Conservation (phyloP, 1,139 yeast species). For the Candida freyschussii region DNA sequence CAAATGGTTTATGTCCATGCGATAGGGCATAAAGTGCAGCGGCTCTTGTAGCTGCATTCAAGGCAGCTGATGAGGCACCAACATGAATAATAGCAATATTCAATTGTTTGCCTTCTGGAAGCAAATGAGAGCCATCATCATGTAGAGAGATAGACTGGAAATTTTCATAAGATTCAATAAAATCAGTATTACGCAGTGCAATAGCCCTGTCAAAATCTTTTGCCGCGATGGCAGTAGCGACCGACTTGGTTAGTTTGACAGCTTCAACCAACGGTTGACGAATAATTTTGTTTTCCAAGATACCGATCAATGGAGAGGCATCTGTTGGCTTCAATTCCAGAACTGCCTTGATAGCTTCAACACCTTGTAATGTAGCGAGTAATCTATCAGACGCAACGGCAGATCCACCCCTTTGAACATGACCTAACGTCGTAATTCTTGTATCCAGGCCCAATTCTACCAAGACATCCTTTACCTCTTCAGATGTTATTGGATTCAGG, state of each 20-base stretch:
- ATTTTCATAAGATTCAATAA: conserved; percentile 60
- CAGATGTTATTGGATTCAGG: conserved; percentile 58
- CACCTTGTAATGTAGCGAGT: conserved; percentile 77
- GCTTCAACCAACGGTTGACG: conserved; percentile 70
- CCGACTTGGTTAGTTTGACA: conserved; percentile 62
- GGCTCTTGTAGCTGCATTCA: conserved; percentile 73
- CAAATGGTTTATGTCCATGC: conserved; percentile 68
- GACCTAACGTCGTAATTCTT: conserved; percentile 74
- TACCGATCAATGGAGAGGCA: conserved; percentile 74
- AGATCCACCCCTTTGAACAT: conserved; percentile 83
- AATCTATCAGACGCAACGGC: conserved; percentile 77
- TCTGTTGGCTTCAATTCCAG: conserved; percentile 64
- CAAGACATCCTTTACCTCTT: conserved; percentile 63
- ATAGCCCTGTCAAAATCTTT: conserved; percentile 63
- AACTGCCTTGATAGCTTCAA: conserved; percentile 76
- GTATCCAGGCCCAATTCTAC: conserved; percentile 74
- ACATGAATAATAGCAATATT: conserved; percentile 70
- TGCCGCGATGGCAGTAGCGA: conserved; percentile 59
- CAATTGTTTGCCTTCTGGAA: conserved; percentile 53
- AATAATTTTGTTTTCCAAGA: conserved; percentile 65
- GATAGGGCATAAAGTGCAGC: conserved; percentile 73
- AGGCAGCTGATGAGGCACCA: conserved; percentile 83
- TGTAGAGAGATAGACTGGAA: conserved; percentile 62
- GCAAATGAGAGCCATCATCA: conserved; percentile 54
- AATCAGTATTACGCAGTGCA: conserved; percentile 65